Evolutionary conservation across 805 yeast genomes (phyloP).

Genomic region (Wickerhamiella azyma): DNA sequence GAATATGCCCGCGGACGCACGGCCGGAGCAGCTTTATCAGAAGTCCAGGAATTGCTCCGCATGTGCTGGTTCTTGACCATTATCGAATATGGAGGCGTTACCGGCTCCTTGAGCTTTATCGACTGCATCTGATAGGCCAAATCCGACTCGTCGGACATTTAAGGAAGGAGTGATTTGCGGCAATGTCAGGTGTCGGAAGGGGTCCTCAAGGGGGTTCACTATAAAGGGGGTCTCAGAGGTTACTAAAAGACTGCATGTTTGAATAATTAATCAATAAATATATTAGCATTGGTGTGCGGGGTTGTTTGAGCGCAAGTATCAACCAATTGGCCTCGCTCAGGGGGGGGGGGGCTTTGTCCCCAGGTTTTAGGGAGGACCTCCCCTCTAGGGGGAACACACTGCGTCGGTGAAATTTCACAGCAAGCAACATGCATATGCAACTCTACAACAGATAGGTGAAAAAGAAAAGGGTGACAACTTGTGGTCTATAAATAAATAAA

Average conservation of each 20-base stretch:
- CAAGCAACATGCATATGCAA: no score
- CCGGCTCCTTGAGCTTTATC: conserved; percentile 8
- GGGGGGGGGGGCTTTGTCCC: no score
- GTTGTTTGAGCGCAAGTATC: no score
- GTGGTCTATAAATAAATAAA: conserved; percentile 3
- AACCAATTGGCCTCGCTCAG: no score
- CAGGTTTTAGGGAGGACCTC: no score
- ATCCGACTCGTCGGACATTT: conserved; percentile 4
- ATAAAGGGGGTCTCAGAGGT: neutral
- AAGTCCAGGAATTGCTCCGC: conserved; percentile 4
- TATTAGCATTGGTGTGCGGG: no score
- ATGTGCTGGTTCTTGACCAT: conserved; percentile 5
- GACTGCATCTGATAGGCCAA: neutral
- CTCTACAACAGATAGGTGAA: no score
- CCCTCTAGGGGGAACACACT: no score
- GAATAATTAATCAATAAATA: neutral
- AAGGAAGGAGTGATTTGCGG: neutral
- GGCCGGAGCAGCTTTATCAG: neutral
- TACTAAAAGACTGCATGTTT: neutral
- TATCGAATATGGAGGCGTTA: conserved; percentile 5
- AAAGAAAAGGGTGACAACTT: neutral
- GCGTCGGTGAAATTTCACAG: no score
- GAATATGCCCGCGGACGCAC: conserved; percentile 7
- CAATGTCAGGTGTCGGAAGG: neutral
- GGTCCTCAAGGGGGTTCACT: neutral